Percentiles rank a stretch among this genome's conserved stretches.
These are phyloP conservation scores for Metschnikowia reukaufii DNA, from an alignment of 805 yeast species.

Conservation along the genomic window DNA sequence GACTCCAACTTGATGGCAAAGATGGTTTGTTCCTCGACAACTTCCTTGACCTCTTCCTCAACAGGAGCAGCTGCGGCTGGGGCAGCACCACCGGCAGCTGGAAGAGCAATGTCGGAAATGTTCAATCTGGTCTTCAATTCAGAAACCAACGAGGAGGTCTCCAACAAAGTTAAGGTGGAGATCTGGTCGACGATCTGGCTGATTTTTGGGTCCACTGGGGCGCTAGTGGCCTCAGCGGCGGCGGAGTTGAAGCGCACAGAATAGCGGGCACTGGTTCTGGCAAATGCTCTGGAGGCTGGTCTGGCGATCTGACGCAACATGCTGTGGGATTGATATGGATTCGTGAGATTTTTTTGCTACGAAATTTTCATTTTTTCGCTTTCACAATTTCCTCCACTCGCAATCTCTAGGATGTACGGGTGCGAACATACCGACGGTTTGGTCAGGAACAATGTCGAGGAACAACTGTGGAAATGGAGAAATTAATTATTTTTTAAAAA, in stretches of 20 bases:
- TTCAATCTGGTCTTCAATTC: slow-evolving; percentile 81
- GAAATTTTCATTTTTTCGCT: slow-evolving; percentile 4
- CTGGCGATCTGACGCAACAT: slow-evolving; percentile 40
- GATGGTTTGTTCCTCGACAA: slow-evolving; percentile 86
- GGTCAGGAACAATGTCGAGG: too few species aligned
- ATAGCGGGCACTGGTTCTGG: slow-evolving; percentile 26
- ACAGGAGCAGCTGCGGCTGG: slow-evolving; percentile 65
- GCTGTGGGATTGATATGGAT: slow-evolving; percentile 11
- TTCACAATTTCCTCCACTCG: slow-evolving; percentile 5
- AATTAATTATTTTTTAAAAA: too few species aligned
- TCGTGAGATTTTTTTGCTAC: slow-evolving; percentile 17
- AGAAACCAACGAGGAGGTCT: slow-evolving; percentile 82
- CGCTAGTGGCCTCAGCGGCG: slow-evolving; percentile 34
- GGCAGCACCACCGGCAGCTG: slow-evolving; percentile 57
- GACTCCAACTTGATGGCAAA: slow-evolving; percentile 90
- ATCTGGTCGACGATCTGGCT: slow-evolving; percentile 85
- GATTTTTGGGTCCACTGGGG: slow-evolving; percentile 85
- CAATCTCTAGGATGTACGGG: slow-evolving; percentile 18
- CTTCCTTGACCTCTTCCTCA: slow-evolving; percentile 72
- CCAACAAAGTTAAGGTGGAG: slow-evolving; percentile 85
- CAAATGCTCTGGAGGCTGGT: slow-evolving; percentile 36
- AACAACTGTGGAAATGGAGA: too few species aligned
- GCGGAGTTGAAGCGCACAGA: slow-evolving; percentile 51
- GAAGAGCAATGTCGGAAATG: slow-evolving; percentile 90
- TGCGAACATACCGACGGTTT: not conserved